A percentile compares a stretch with the other conserved stretches of the same genome.
These are phyloP conservation scores for Leptographium lundbergii DNA, from an alignment of 2,329 filamentous ascomycete genomes.

Conservation along the genomic window DNA sequence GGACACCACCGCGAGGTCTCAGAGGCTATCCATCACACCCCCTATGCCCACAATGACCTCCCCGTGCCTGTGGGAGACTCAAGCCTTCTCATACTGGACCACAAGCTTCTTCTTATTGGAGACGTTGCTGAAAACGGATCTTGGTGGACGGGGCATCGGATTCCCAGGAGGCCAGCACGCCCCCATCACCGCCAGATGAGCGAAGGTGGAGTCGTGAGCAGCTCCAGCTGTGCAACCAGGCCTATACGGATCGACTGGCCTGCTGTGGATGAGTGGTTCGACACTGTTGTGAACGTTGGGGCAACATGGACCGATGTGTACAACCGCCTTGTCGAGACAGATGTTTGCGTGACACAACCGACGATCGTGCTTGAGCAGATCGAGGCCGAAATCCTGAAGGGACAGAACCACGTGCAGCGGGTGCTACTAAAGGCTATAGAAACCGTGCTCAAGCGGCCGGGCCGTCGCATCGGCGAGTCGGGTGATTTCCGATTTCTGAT, in stretches of 20 bases:
- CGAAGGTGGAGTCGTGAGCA: conserved; percentile 15
- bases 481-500: conserved; percentile 67
- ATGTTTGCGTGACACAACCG: conserved; percentile 19
- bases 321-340: conserved; percentile 32
- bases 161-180: conserved; percentile 16
- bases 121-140: conserved; percentile 69
- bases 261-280: conserved; percentile 62
- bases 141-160: conserved; percentile 62
- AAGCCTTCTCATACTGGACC: conserved; percentile 49
- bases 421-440: conserved; percentile 68
- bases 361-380: conserved; percentile 26
- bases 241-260: conserved; percentile 61
- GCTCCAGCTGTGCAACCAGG: conserved; percentile 16
- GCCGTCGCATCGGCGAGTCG: conserved; percentile 52
- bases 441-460: conserved; percentile 65
- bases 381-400: conserved; percentile 36
- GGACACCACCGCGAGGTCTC: not conserved
- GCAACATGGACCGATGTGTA: conserved; percentile 51
- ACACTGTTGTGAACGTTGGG: conserved; percentile 53
- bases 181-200: conserved; percentile 14
- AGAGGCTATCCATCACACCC: not conserved
- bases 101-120: conserved; percentile 57
- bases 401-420: conserved; percentile 56
- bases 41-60: not conserved
- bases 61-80: not conserved